Evolutionary conservation across 2,329 filamentous ascomycete species (phyloP), one percentile per base, ranked within the genome.

Genomic region (Grosmannia serpens): DNA sequence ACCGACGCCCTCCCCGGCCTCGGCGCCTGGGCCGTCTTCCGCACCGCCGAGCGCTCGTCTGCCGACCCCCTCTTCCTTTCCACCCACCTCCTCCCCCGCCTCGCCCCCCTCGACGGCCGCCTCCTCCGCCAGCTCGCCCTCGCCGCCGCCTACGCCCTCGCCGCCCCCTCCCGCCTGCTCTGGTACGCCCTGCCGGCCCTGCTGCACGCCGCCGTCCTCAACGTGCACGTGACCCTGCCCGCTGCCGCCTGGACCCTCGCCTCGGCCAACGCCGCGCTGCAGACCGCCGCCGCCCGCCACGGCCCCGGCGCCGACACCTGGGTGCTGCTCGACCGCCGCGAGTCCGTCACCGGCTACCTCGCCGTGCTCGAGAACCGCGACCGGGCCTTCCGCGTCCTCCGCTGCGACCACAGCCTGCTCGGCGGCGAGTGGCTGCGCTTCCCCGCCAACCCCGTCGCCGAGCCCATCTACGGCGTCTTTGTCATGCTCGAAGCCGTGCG

Each of bases 381-480:
- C 6, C 77, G 83, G 46, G 81, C 85, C 1, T 96, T 89, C 71
- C 82, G 91, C 1, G 83, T 91, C 20, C 82, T 99, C 78, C 84
- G 94, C 61, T 96, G 91, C 70, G 94, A 97, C 67, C 94, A 99
- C 70, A 96, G 91, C 67, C 78, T 99, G 35, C 79, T 99, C 1
- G 94, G 94, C 47, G 94, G 94, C 41, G 88, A 96, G 71, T 99
- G 92, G 92, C 80, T 86, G 15, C 77, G 77, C 47, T 75, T 73
- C 64, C 71, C 66, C 71, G 85, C 69, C 60, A 77, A 73, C 55
- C 74, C 68, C 62, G 79, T 90, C 22, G 82, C 83, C 13, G 94
- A 99, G 71, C 90, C 92, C 0, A 89, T 99, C 58, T 99, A 97
- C 69, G 87, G 89, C 11, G 87, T 97, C n/a, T 99, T 99, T 70